Evolutionary conservation across 1,284 basidiomycete genomes (phyloP), one percentile per base, ranked within the genome.

Genomic region (Cryptococcus jaspeensis): DNA sequence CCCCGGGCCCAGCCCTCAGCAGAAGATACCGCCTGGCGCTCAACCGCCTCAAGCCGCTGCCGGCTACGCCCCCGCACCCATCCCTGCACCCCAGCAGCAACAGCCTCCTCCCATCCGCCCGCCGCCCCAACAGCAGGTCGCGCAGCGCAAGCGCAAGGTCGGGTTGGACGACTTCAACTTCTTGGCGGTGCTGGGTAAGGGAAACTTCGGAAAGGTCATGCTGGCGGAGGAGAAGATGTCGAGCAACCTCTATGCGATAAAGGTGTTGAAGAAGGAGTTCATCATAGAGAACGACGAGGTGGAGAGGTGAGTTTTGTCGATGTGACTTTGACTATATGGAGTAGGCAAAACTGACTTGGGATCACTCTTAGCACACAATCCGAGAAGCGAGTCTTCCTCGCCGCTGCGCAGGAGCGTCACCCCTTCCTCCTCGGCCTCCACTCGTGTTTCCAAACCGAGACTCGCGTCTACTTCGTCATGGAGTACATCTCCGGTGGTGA

Each of bases 221-320:
- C 82, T 99, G 55, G 96, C 96, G 18, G 96, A 99, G 78, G 96
- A 99, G 82, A 99, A 98, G 84, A 86, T 84, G 71, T 84, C 86
- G 28, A 92, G 86, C 69, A 85, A 84, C 58, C 78, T 99, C 58
- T 99, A 90, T 76, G 96, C 96, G n/a, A 98, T 99, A 83, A 99
- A 99, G 80, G 96, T 99, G 39, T 79, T 99, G 74, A 99, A 99
- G 83, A 99, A 99, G 78, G 96, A 99, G 80, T 99, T 99, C 72
- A 99, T 99, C 77, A 99, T 99, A 67, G 96, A 99, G 75, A 99
- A 99, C 67, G 96, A 99, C 78, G 96, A 99, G 81, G 93, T 99
- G 6, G 96, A 99, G 80, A 96, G 92, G 93, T 92, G 61, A 55
- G 81, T 71, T 53, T 11, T 53, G 7, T 54, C 44, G 16, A 3